Percentiles rank a stretch among this genome's conserved stretches.
Conservation (phyloP, 306 rosid genomes). For the Castanopsis chinensis region DNA sequence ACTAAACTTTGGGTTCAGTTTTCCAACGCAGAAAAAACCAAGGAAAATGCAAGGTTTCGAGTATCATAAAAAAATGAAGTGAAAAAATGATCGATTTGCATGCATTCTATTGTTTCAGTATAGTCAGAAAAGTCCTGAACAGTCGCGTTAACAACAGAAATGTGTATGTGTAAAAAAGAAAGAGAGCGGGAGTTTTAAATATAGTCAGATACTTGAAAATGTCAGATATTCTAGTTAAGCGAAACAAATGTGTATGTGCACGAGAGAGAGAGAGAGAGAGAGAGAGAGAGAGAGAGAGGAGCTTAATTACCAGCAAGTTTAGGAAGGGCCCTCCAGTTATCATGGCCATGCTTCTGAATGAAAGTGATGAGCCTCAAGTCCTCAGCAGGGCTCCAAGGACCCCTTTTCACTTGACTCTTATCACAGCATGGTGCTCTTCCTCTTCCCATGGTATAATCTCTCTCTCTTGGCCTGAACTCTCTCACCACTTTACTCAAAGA, state of each 20-base stretch:
- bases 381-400: constrained; percentile 95
- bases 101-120: not conserved
- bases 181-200: not conserved
- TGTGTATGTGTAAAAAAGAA: not conserved
- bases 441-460: constrained; percentile 53
- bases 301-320: constrained; percentile 69
- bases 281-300: constrained; percentile 2
- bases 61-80: too few species aligned
- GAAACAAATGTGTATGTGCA: not conserved
- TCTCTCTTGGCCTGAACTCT: not conserved
- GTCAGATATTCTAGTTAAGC: not conserved
- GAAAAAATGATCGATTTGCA: not conserved
- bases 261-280: not conserved
- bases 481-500: not conserved
- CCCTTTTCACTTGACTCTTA: constrained; percentile 83
- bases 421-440: constrained; percentile 98
- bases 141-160: too few species aligned
- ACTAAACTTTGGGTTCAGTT: too few species aligned
- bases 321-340: constrained; percentile 96
- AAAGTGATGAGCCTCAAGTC: constrained; percentile 79
- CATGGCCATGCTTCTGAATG: constrained; percentile 88
- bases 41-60: too few species aligned
- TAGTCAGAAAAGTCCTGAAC: too few species aligned
- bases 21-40: too few species aligned
- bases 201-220: not conserved